Evolutionary conservation across 129 eudicot genomes (phyloP).

Genomic region (Apium graveolens): DNA sequence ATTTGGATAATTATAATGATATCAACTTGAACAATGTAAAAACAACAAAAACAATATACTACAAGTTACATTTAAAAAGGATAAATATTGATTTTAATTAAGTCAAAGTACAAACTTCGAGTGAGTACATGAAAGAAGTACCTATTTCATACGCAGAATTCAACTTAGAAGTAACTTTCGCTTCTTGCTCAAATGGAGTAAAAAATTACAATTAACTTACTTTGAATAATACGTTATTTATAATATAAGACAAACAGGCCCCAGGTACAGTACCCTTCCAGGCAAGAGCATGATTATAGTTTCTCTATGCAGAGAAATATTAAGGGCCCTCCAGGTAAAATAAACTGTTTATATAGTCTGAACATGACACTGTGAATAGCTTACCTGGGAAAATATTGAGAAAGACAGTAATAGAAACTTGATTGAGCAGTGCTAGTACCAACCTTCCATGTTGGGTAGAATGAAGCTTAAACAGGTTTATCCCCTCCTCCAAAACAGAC

Average conservation of each 20-base stretch:
- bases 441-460: slow-evolving; percentile 66
- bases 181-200: no score
- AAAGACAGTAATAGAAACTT: neutral
- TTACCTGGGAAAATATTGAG: neutral
- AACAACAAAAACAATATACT: neutral
- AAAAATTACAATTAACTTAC: no score
- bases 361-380: neutral
- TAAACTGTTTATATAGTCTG: neutral
- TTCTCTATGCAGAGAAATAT: neutral
- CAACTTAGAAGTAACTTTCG: neutral
- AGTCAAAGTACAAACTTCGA: neutral
- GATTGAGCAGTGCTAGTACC: slow-evolving; percentile 9
- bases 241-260: neutral
- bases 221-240: neutral
- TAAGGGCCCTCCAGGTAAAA: neutral
- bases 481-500: slow-evolving; percentile 75
- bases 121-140: neutral
- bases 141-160: neutral
- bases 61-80: neutral
- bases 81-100: neutral
- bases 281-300: neutral
- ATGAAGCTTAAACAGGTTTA: slow-evolving; percentile 70
- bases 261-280: neutral
- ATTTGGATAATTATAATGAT: neutral
- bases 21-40: neutral